Percentiles rank a stretch among this genome's conserved stretches.
Conservation (phyloP, 345 rosid genomes). For the Melastoma malabathricum region DNA sequence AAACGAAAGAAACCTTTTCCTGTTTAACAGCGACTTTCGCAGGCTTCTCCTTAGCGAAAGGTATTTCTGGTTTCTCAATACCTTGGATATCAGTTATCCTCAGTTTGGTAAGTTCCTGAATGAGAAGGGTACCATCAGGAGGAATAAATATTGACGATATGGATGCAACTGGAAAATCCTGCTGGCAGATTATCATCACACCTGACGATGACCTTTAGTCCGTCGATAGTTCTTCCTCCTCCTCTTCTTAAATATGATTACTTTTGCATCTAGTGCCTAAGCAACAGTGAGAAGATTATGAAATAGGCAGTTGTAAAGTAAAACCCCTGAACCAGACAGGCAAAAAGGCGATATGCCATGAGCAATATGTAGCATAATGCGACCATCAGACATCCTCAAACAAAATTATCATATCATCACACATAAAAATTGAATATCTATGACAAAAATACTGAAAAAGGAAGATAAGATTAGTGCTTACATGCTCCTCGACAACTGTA, state of each 20-base stretch:
- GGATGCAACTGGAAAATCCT: not conserved
- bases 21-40: too few species aligned
- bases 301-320: conserved; percentile 4
- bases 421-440: too few species aligned
- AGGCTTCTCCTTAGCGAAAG: too few species aligned
- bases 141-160: too few species aligned
- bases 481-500: conserved; percentile 97
- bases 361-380: too few species aligned
- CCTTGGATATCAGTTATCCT: too few species aligned
- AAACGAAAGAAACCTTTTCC: too few species aligned
- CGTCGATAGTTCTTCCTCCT: conserved; percentile 35
- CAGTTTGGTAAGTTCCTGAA: too few species aligned
- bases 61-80: too few species aligned
- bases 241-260: conserved; percentile 88
- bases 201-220: conserved; percentile 80
- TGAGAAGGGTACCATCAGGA: too few species aligned
- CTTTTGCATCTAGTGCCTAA: conserved; percentile 91
- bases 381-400: too few species aligned
- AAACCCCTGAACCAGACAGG: not conserved
- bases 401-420: too few species aligned
- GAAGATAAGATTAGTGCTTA: conserved; percentile 13
- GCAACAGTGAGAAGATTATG: not conserved
- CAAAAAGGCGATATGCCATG: not conserved
- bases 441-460: not conserved
- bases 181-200: conserved; percentile 6